Evolutionary conservation across 495 filamentous ascomycete species (phyloP), one percentile per base, ranked within the genome.

Genomic region (Tetracladium marchalianum): DNA sequence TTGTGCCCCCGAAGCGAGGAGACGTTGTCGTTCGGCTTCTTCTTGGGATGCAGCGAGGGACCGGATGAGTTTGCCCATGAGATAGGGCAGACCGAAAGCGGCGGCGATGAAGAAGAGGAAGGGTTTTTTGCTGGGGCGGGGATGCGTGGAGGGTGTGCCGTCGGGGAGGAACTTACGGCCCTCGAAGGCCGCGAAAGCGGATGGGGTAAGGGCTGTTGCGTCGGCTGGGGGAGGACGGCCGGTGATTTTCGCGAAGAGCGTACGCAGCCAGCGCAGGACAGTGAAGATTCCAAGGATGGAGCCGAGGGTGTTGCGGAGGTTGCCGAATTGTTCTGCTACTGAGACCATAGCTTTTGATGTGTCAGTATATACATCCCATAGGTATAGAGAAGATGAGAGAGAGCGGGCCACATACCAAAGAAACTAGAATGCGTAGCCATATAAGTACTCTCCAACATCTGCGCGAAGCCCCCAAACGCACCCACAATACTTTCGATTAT

Each of bases 341-440:
- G 88, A 87, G 15, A 99, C 82, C 90, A 99, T 97, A 31, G 93
- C 90, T 96, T 39, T 35, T 13, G 18, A n/a, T 59, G 65, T 56
- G 64, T 60, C 13, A 40, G 22, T 8, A 27, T 10, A 24, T 1
- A 35, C 43, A 7, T 32, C 32, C 36, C 32, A 27, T 11, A 17
- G 31, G 13, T n/a, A n/a, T n/a, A n/a, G n/a, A n/a, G n/a, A n/a
- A n/a, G 9, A 11, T n/a, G 37, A 27, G 22, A 27, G 7, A 27
- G 7, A 16, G 0, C 8, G 11, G 17, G 11, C 7, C 22, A 72
- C 84, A 62, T 78, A 97, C 90, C 92, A 61, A 97, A 97, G 67
- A 99, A 99, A 41, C 84, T 90, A 41, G 86, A 93, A 69, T 97
- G 93, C 2, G 93, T 99, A n/a, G 93, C 92, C 93, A 99, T 97